Base-by-base conservation (phyloP, 2,329 filamentous ascomycete genomes). In the Ophiostoma pallidulum region DNA sequence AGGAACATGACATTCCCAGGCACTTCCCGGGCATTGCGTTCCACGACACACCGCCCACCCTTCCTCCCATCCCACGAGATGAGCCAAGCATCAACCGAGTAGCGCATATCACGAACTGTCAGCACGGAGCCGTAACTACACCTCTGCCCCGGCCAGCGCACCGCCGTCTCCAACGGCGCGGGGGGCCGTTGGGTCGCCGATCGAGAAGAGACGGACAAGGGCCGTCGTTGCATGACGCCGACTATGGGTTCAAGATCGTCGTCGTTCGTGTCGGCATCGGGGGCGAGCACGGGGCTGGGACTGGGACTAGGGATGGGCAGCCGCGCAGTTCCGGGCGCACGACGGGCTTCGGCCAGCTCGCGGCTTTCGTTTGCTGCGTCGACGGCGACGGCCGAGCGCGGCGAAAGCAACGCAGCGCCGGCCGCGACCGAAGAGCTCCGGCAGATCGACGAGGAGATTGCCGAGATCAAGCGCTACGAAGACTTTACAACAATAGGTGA, bases 401-500 rank as follows among this genome's bases (percentile, higher is more conserved):
- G 53, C 42, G 54, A 52, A 53, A 81, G 79, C 52, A 75, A 82
- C 29, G 67, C 71, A 51, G 67, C 67, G 51, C 68, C 71, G 41
- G 67, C 71, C 31, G 64, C 62, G 10, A 72, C 63, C 29, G 64
- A 71, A 24, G 78, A 74, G 47, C 78, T 86, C 59, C 77, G 82
- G 52, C 79, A 83, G 53, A 87, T 94, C 56, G 85, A 89, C 52
- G 90, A 97, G 61, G 92, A 98, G 69, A 95, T 98, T 61, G 90
- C 86, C 22, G 85, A 96, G 71, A 97, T 98, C 63, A 96, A 96
- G 69, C 79, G 91, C 69, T 98, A 98, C 68, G 92, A 95, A 76
- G 92, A 98, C 67, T 98, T 98, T 63, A 95, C 90, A 6, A 98
- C 92, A 1, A 92, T 92, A 76, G 80, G 80, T 83, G 72, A 58